These are phyloP conservation scores for Lodderomyces parapsilosis DNA, from an alignment of 1,139 yeast species.

Conservation along the genomic window DNA sequence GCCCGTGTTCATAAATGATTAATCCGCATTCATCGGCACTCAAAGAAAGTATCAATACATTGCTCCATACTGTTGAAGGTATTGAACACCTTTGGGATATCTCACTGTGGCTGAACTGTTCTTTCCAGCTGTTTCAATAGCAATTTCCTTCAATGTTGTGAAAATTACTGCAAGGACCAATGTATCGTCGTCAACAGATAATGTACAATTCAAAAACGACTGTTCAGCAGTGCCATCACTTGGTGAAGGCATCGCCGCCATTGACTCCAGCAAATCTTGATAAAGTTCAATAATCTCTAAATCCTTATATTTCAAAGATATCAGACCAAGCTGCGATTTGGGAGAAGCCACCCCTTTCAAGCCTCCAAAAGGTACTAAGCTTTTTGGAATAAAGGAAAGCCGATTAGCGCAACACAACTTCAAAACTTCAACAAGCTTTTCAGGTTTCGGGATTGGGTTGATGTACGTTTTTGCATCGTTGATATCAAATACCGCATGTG, in stretches of 20 bases:
- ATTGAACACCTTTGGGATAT: neutral
- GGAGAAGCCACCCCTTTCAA: constrained; percentile 23
- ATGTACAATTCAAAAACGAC: constrained; percentile 25
- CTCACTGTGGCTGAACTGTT: neutral
- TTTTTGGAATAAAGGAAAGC: constrained; percentile 26
- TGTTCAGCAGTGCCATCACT: neutral
- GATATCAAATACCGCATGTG: constrained; percentile 7
- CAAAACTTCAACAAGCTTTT: neutral
- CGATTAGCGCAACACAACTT: neutral
- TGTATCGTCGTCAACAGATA: constrained; percentile 32
- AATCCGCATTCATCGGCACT: too few relatives aligned
- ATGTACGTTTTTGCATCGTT: constrained; percentile 17
- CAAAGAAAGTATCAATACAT: neutral
- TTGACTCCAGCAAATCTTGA: constrained; percentile 22
- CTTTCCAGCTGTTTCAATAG: constrained; percentile 24
- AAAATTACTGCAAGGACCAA: constrained; percentile 32
- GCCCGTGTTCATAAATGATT: too few relatives aligned
- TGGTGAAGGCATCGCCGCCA: neutral
- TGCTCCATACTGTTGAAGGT: neutral
- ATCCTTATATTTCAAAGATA: constrained; percentile 37
- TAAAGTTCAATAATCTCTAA: constrained; percentile 38
- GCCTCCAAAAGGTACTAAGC: constrained; percentile 42
- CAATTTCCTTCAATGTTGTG: constrained; percentile 33
- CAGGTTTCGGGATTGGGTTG: constrained; percentile 32
- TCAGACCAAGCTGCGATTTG: neutral